Base-by-base conservation (phyloP, 768 basidiomycete genomes). In the Tulasnella calospora region DNA sequence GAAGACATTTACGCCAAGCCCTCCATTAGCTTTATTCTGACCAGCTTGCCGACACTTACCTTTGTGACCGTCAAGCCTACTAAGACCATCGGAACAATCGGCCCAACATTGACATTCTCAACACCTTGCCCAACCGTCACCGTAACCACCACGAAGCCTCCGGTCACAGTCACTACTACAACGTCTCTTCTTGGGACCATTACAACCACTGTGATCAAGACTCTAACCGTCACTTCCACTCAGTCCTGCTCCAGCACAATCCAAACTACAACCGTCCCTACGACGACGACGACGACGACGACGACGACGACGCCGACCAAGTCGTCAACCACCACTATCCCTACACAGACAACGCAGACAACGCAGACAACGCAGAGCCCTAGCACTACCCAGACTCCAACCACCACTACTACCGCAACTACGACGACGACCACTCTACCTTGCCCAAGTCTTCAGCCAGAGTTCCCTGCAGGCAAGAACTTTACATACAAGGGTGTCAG, bases 401-500 rank as follows among this genome's bases (percentile, higher is more conserved):
- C 75, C 23, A 76, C 75, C 17, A 57, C 75, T 7, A 76, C 33
- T 1, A 38, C 75, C 36, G 21, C 47, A 23, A n/a, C 75, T 13
- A 23, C 75, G 12, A 76, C 57, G 7, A 40, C 47, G 27, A 70
- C 67, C 30, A 73, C 46, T 5, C 38, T 40, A 7, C 46, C 71
- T 73, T 73, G 71, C 71, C 33, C 15, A 36, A 30, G 30, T 5
- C 40, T 41, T 23, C 46, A 41, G 27, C 40, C 71, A 27, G 40
- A 41, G 40, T 23, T 5, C 40, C 40, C 71, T 5, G 71, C 40
- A 2, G 40, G 40, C 30, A 47, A 17, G 46, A 73, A 41, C 27
- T 57, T 76, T 30, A 30, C 75, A 3, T 57, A 70, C 36, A 70
- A 40, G 38, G 75, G 75, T 27, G 75, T 76, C 13, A 76, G 61